Evolutionary conservation across 345 rosid species (phyloP).

Genomic region (Dipteronia sinensis): DNA sequence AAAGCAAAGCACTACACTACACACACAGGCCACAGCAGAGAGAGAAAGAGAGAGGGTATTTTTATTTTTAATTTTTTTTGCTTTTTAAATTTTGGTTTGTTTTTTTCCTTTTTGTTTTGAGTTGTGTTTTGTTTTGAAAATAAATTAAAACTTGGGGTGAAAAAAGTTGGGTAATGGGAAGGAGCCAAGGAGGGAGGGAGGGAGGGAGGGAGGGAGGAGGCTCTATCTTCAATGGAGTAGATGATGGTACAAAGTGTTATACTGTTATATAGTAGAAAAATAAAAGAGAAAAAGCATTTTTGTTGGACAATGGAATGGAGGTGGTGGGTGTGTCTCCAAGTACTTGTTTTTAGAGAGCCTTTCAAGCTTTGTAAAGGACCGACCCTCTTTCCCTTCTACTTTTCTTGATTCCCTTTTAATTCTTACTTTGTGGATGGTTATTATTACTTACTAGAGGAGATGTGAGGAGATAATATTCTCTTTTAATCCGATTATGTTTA

Average conservation of each 20-base stretch:
- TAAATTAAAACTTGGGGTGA: not conserved
- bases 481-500: not conserved
- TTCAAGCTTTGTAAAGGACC: constrained; percentile 21
- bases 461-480: not conserved
- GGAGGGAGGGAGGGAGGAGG: not conserved
- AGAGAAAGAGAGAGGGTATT: not conserved
- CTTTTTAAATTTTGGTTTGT: constrained; percentile 16
- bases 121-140: constrained; percentile 26
- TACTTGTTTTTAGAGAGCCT: constrained; percentile 18
- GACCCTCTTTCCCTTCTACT: not conserved
- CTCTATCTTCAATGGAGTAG: constrained; percentile 31
- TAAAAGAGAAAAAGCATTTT: constrained; percentile 23
- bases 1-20: constrained; percentile 31
- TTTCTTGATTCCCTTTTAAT: constrained; percentile 27
- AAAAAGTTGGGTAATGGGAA: not conserved
- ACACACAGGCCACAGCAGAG: not conserved
- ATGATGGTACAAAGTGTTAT: constrained; percentile 11
- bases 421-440: constrained; percentile 9
- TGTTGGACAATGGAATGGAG: constrained; percentile 14
- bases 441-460: not conserved
- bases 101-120: constrained; percentile 33
- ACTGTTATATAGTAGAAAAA: constrained; percentile 8
- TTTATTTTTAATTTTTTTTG: constrained; percentile 15
- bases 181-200: no score
- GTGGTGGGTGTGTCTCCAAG: constrained; percentile 32